Percentiles rank a stretch among this genome's conserved stretches.
These are phyloP conservation scores for Colletotrichum sp. DNA, from an alignment of 2,329 filamentous ascomycete genomes.

Conservation along the genomic window DNA sequence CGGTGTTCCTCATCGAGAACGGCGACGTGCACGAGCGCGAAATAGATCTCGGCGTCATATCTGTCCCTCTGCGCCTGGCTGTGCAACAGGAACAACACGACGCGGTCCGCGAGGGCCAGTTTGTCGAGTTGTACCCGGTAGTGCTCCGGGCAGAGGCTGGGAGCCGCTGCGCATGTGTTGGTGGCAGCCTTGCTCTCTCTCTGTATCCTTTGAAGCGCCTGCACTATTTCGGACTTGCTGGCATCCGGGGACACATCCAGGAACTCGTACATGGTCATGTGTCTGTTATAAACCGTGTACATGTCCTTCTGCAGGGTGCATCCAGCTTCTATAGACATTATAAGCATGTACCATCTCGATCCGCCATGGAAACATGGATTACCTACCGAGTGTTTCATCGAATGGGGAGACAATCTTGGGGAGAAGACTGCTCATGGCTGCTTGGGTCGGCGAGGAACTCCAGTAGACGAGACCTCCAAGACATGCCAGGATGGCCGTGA, in stretches of 20 bases:
- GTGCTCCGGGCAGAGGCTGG: neutral
- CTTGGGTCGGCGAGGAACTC: neutral
- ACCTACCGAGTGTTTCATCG: neutral
- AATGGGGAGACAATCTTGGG: neutral
- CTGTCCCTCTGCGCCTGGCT: neutral
- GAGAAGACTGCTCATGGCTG: neutral
- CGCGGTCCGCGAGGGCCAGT: neutral
- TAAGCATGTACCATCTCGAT: neutral
- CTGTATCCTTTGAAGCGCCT: neutral
- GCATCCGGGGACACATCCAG: neutral
- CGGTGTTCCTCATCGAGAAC: neutral
- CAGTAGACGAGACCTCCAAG: neutral
- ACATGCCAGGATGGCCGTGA: neutral
- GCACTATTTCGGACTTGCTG: neutral
- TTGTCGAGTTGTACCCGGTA: neutral
- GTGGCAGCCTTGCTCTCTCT: neutral
- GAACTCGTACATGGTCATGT: neutral
- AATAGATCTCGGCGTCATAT: neutral
- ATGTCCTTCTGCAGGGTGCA: neutral
- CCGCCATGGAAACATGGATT: rapidly evolving
- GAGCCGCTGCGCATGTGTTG: neutral
- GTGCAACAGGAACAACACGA: neutral
- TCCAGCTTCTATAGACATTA: neutral
- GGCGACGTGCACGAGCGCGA: neutral
- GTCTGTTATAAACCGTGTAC: neutral